Percentiles rank a stretch among this genome's conserved stretches.
phyloP scores from a whole-genome alignment of 495 filamentous ascomycete species.

The Lasiosphaeria miniovina region DNA sequence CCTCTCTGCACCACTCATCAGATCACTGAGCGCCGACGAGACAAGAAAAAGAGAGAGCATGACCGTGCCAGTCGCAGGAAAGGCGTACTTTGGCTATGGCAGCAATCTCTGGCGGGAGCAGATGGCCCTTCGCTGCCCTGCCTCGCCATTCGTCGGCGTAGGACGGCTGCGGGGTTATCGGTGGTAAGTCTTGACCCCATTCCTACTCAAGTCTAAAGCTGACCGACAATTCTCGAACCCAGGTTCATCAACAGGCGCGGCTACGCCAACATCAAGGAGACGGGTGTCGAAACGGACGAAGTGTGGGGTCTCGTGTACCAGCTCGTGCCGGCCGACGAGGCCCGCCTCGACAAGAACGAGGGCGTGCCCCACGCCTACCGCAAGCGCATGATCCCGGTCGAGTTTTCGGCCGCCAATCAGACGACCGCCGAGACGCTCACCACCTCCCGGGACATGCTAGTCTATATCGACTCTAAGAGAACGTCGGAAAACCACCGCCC shows the following conservation, averaged over 20 bases:
- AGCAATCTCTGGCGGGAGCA: conserved; percentile 41
- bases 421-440: neutral
- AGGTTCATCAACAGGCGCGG: conserved; percentile 43
- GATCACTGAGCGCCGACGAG: too few species aligned
- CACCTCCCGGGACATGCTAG: conserved; percentile 22
- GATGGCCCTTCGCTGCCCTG: conserved; percentile 40
- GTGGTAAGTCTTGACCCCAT: conserved; percentile 15
- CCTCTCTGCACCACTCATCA: neutral
- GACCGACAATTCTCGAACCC: neutral
- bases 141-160: conserved; percentile 33
- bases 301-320: conserved; percentile 44
- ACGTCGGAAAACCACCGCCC: conserved; percentile 17
- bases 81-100: conserved; percentile 42
- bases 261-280: conserved; percentile 40
- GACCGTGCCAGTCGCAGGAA: conserved; percentile 1
- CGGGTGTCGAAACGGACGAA: conserved; percentile 14
- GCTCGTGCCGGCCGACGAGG: conserved; percentile 32
- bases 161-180: conserved; percentile 35
- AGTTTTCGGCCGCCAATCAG: conserved; percentile 13
- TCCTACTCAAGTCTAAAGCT: neutral
- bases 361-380: conserved; percentile 39
- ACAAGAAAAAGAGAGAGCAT: neutral
- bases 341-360: conserved; percentile 32
- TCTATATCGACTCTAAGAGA: conserved; percentile 37
- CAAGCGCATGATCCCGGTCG: conserved; percentile 25